Evolutionary conservation across 441 rosid species (phyloP).

Genomic region (Mallotus japonicus): DNA sequence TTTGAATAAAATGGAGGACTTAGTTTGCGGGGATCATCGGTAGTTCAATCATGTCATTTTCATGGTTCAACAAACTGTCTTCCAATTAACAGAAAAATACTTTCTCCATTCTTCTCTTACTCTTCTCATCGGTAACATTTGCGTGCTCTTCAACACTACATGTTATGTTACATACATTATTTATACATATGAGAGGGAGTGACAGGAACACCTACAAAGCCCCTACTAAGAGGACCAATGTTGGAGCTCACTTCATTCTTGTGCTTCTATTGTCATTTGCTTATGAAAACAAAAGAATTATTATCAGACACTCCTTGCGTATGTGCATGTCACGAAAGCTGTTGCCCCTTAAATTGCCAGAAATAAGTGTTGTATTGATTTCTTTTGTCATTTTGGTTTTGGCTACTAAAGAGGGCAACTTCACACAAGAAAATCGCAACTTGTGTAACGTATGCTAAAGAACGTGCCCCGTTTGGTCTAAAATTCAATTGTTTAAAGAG

Average conservation of each 20-base stretch:
- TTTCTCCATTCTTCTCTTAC: neutral
- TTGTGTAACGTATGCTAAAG: too few relatives aligned
- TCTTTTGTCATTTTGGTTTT: too few relatives aligned
- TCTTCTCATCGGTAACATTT: slow-evolving; percentile 11
- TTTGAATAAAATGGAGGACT: slow-evolving; percentile 3
- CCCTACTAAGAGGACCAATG: slow-evolving; percentile 22
- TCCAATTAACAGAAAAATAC: slow-evolving; percentile 12
- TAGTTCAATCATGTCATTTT: slow-evolving; percentile 46
- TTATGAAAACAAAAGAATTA: neutral
- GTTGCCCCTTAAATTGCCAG: neutral
- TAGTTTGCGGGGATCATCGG: slow-evolving; percentile 21
- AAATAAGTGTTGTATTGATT: too few relatives aligned
- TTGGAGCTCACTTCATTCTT: slow-evolving; percentile 10
- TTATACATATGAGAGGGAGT: too few relatives aligned
- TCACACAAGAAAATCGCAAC: too few relatives aligned
- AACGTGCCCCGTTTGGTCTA: too few relatives aligned
- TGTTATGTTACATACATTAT: too few relatives aligned
- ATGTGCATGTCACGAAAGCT: neutral
- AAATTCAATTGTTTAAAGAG: too few relatives aligned
- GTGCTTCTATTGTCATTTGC: neutral
- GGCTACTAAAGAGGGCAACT: too few relatives aligned
- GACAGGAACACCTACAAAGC: neutral
- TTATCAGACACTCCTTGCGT: neutral
- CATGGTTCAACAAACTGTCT: slow-evolving; percentile 44
- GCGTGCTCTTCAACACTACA: slow-evolving; percentile 17